phyloP scores from a whole-genome alignment of 2,329 filamentous ascomycete genomes.

The Ophiocordyceps camponoti-floridani region DNA sequence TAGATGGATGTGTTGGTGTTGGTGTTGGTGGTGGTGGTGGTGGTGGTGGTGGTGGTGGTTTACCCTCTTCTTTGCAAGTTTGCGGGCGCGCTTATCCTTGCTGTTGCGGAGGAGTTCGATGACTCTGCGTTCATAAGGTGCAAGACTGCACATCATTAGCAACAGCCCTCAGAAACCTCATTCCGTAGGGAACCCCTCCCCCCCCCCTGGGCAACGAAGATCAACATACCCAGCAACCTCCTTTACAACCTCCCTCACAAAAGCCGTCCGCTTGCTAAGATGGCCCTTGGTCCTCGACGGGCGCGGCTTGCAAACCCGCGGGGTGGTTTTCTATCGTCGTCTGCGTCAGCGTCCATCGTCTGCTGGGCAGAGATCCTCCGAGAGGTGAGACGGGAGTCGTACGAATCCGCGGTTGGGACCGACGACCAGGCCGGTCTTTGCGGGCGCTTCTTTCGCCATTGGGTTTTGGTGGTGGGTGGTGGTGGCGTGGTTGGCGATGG shows the following conservation, averaged over 20 bases:
- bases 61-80: conserved; percentile 95
- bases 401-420: conserved; percentile 49
- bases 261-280: conserved; percentile 89
- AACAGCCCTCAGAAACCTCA: no score
- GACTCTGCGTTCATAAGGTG: conserved; percentile 93
- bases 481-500: no score
- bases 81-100: conserved; percentile 98
- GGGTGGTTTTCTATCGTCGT: conserved; percentile 60
- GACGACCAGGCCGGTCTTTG: conserved; percentile 39
- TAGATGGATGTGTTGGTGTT: no score
- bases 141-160: no score
- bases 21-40: no score
- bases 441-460: conserved; percentile 44
- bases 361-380: conserved; percentile 50
- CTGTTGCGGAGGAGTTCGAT: conserved; percentile 98
- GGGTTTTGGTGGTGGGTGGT: no score
- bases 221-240: conserved; percentile 79
- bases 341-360: conserved; percentile 48
- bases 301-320: conserved; percentile 59
- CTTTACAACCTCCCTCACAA: conserved; percentile 94
- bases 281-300: conserved; percentile 84
- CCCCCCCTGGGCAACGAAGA: neutral
- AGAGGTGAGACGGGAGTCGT: conserved; percentile 48
- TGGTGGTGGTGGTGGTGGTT: no score
- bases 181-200: no score